phyloP scores from a whole-genome alignment of 345 rosid genomes.

The Kandelia obovata region DNA sequence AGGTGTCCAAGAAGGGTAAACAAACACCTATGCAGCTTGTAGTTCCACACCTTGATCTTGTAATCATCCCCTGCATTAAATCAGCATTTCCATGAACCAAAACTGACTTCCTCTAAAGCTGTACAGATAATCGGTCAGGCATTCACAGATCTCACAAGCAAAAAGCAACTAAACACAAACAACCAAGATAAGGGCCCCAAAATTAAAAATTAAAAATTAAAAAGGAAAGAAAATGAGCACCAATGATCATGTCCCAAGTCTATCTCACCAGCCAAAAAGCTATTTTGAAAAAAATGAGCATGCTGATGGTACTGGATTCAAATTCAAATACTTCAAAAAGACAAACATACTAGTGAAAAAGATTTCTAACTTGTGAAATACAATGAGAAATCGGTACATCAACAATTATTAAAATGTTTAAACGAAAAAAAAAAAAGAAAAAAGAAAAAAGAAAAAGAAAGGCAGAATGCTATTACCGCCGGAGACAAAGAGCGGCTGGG shows the following conservation, averaged over 20 bases:
- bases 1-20: constrained; percentile 97
- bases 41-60: constrained; percentile 98
- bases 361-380: no score
- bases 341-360: no score
- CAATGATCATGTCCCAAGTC: no score
- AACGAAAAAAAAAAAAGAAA: neutral
- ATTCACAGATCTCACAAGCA: no score
- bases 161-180: neutral
- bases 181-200: neutral
- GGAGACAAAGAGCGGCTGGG: constrained; percentile 91
- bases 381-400: no score
- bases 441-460: neutral
- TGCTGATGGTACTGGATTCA: neutral
- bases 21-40: constrained; percentile 80
- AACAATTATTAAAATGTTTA: no score
- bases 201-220: neutral
- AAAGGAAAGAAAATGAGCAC: no score
- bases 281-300: no score
- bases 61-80: constrained; percentile 79
- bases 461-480: constrained; percentile 51
- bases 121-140: no score
- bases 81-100: constrained; percentile 5
- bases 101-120: no score
- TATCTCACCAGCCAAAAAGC: no score
- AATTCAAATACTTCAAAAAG: no score